Base-by-base conservation (phyloP, 2,329 filamentous ascomycete species). In the Arthrobotrys entomopaga region DNA sequence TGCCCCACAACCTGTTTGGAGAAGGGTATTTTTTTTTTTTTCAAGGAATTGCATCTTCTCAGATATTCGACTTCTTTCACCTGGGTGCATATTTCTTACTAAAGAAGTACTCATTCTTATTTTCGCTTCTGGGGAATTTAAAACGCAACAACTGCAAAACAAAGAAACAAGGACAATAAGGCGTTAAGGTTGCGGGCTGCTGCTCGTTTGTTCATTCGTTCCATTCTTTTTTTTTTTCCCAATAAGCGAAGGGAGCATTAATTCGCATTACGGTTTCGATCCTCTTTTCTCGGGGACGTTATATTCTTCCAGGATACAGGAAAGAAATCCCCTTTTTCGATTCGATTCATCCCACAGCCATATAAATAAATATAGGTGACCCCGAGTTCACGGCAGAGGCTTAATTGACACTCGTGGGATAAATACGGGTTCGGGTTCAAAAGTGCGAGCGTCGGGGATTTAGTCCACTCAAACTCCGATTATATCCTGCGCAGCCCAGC, bases 391-490 rank as follows among this genome's bases (percentile, higher is more conserved):
- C 54, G 53, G 53, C 53, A 26, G 34, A 43, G 34, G 19, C 53
- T 70, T 20, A 49, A 56, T 48, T 61, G 59, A 34, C 29, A 34
- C 29, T 34, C 29, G 29, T 34, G 29, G 65, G 56, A 34, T 52
- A 26, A 26, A 52, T 57, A 50, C 69, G 69, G 69, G 34, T 15
- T 73, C 61, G 69, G 69, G 61, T 66, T 29, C 69, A 73, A 66
- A 40, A 71, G 20, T 8, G 40, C 48, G 56, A 29, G 69, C 69
- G 69, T 73, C 69, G 69, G 69, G 63, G 69, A 73, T 66, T 73
- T 73, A 61, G 56, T 57, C 16, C n/a, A 16, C 57, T 66, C 63
- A 74, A 74, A 74, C 63, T 67, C 70, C 70, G 70, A 74, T 43
- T 73, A 74, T 74, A 74, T 67, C 49, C 57, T 61, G 70, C 58